Base-by-base conservation (phyloP, 2,329 filamentous ascomycete species). In the Juglanconis juglandina region DNA sequence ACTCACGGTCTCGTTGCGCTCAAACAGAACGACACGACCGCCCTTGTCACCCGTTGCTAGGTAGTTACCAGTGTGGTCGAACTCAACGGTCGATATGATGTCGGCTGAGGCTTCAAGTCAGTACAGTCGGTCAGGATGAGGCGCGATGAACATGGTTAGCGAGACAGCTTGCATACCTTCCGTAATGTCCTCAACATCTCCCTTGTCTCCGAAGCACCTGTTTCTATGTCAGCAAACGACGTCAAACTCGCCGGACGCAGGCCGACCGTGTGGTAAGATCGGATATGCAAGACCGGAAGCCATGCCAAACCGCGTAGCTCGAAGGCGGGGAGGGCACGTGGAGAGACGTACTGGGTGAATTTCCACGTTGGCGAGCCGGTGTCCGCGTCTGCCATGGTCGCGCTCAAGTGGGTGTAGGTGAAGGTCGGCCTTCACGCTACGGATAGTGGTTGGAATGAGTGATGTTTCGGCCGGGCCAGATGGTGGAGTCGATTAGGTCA, bases 141-240 rank as follows among this genome's bases (percentile, higher is more conserved):
- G 32, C 44, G 17, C 33, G 33, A 14, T 52, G 35, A 47, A 34
- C 14, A 42, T 56, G 11, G n/a, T 30, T 9, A 11, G 33, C 44
- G 24, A 56, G 39, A 53, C 13, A 33, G 48, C 52, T 41, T 55
- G 53, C 56, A 46, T 64, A 65, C 64, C 64, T 88, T 97, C 93
- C 78, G 93, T 97, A 76, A 97, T 97, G 76, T 97, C 93, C 78
- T 98, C 95, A 68, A 99, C 94, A 81, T 99, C 95, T 70, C 95
- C 95, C 81, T 99, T 99, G 81, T 99, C 95, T 77, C 95, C 95
- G 79, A 99, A 99, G 82, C 95, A 98, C 82, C 94, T 98, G 71
- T 59, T 62, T 60, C 63, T 65, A 65, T 68, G 65, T 70, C 66
- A 72, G 65, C 56, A 64, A 24, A 47, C 41, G 57, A 42, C 46